A percentile compares a stretch with the other conserved stretches of the same genome.
Conservation (phyloP, 1,139 yeast genomes). For the Meyerozyma athensensis region DNA sequence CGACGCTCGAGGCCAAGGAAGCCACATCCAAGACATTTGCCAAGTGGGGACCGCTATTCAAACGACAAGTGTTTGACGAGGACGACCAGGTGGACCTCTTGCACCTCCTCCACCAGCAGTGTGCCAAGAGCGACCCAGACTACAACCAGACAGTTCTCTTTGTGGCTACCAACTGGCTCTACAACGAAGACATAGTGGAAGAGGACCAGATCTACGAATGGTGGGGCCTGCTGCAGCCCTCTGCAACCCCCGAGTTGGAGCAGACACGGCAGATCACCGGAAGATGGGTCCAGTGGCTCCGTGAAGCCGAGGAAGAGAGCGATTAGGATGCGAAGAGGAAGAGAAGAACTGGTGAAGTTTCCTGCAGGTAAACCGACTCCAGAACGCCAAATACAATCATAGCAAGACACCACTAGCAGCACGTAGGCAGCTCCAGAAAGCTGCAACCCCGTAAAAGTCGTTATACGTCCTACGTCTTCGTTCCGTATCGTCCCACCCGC, state of each 20-base stretch:
- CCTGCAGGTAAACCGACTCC: too few species aligned
- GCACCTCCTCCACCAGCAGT: constrained; percentile 49
- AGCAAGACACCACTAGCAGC: too few species aligned
- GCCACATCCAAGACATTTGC: constrained; percentile 73
- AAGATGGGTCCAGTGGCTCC: constrained; percentile 83
- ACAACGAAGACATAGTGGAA: constrained; percentile 74
- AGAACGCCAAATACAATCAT: too few species aligned
- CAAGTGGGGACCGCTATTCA: constrained; percentile 76
- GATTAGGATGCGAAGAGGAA: constrained; percentile 26
- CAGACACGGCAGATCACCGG: constrained; percentile 54
- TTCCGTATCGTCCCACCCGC: too few species aligned
- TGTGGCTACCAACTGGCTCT: constrained; percentile 62
- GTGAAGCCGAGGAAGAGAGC: constrained; percentile 80
- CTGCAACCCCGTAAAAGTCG: too few species aligned
- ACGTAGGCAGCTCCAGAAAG: too few species aligned
- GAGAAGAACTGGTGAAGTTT: not conserved
- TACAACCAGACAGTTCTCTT: constrained; percentile 52
- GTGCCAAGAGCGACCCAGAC: constrained; percentile 25
- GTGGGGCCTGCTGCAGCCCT: constrained; percentile 58
- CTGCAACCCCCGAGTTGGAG: constrained; percentile 37
- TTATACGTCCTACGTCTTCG: too few species aligned
- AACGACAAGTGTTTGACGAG: constrained; percentile 74
- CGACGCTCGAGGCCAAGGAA: constrained; percentile 66
- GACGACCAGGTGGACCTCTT: constrained; percentile 77
- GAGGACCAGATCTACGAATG: constrained; percentile 77